These are phyloP conservation scores for Metschnikowia koreensis DNA, from an alignment of 805 yeast genomes.

Conservation along the genomic window DNA sequence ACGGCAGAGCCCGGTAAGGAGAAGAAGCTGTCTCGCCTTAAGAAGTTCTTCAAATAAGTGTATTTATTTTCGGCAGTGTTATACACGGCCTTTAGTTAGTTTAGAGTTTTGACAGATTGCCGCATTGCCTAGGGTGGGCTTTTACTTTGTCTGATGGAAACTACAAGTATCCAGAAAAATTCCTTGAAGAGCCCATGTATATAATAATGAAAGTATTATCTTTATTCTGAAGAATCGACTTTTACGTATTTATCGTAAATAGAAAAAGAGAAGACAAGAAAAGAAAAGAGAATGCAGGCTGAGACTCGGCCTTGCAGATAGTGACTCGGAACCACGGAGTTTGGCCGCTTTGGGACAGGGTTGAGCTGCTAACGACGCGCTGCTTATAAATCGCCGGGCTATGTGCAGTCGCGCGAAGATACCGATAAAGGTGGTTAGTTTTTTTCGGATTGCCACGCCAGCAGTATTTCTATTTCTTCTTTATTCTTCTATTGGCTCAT, in stretches of 20 bases:
- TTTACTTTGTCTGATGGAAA: no score
- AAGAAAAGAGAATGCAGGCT: no score
- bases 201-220: no score
- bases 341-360: no score
- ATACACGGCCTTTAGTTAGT: no score
- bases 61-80: not conserved
- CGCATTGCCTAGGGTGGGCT: not conserved
- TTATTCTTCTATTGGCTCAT: not conserved
- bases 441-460: not conserved
- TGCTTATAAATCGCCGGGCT: constrained; percentile 1
- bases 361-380: not conserved
- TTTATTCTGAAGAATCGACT: no score
- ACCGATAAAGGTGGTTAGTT: not conserved
- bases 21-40: constrained; percentile 20
- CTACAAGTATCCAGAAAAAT: no score
- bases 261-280: no score
- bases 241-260: no score
- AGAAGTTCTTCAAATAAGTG: constrained; percentile 17
- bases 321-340: no score
- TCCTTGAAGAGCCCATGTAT: no score
- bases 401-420: not conserved
- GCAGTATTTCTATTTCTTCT: not conserved
- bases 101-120: not conserved
- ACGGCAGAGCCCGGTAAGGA: constrained; percentile 14
- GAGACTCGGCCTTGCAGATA: no score